Evolutionary conservation across 163 green algal genomes (phyloP).

Genomic region (Scenedesmus sp.): DNA sequence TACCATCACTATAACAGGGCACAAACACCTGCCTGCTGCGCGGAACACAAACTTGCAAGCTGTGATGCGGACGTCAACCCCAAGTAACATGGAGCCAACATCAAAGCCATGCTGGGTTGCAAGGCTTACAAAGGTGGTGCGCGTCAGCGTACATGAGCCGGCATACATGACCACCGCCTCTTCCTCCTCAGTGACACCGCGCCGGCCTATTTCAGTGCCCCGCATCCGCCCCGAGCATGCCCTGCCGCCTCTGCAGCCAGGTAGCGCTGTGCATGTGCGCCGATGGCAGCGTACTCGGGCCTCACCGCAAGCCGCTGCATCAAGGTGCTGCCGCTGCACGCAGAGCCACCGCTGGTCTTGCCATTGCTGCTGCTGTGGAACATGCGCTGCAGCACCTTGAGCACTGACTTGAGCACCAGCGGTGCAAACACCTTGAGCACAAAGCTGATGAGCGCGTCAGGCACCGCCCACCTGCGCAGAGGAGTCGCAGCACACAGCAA

Average conservation of each 20-base stretch:
- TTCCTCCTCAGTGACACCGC: background rate
- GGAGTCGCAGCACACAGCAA: background rate
- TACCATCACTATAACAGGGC: background rate
- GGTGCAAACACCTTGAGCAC: conserved; percentile 53
- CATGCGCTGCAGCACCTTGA: conserved; percentile 7
- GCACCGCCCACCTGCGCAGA: conserved; percentile 1
- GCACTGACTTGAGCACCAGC: conserved; percentile 42
- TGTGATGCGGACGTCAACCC: background rate
- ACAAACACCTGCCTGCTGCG: background rate
- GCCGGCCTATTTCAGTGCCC: background rate
- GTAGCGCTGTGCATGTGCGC: background rate
- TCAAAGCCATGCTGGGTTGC: background rate
- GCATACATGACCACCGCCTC: background rate
- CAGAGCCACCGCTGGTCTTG: background rate
- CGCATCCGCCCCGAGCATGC: background rate
- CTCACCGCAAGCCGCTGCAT: background rate
- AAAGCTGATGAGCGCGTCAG: conserved; percentile 43
- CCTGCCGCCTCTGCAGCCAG: conserved; percentile 7
- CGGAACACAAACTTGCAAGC: background rate
- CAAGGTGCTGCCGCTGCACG: conserved; percentile 28
- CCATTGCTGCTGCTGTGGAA: conserved; percentile 42
- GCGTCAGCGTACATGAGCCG: background rate
- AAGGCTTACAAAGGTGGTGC: background rate
- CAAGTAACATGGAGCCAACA: background rate
- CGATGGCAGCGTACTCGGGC: conserved; percentile 39